Percentiles rank a stretch among this genome's conserved stretches.
These are phyloP conservation scores for Penicillium tannophilum DNA, from an alignment of 495 filamentous ascomycete species.

Conservation along the genomic window DNA sequence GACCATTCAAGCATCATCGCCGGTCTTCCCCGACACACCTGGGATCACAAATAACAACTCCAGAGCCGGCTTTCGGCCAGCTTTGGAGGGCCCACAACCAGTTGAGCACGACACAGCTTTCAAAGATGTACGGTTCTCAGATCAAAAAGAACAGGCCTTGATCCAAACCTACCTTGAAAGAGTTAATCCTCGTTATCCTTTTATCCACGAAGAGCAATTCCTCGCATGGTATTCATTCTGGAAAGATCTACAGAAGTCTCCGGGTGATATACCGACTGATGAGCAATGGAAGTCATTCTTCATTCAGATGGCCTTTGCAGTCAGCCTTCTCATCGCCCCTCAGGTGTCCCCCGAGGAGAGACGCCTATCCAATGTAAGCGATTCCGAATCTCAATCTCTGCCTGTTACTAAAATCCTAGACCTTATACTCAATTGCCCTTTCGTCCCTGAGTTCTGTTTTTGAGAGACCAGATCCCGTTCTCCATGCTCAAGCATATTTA, in stretches of 20 bases:
- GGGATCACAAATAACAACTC: not conserved
- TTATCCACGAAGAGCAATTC: slow-evolving; percentile 23
- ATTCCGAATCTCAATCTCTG: not conserved
- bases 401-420: slow-evolving; percentile 7
- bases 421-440: slow-evolving; percentile 19
- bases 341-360: slow-evolving; percentile 7
- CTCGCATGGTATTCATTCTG: slow-evolving; percentile 24
- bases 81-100: not conserved
- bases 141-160: not conserved
- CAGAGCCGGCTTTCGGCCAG: not conserved
- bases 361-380: not conserved
- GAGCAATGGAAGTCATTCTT: slow-evolving; percentile 25
- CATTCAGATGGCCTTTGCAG: slow-evolving; percentile 21
- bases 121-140: not conserved
- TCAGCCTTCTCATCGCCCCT: slow-evolving; percentile 8
- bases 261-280: not conserved
- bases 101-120: not conserved
- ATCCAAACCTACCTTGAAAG: slow-evolving; percentile 22
- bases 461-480: slow-evolving; percentile 15
- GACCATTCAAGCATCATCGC: not conserved
- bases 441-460: slow-evolving; percentile 20
- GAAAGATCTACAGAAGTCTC: slow-evolving; percentile 6
- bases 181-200: slow-evolving; percentile 29
- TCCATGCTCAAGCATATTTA: slow-evolving; percentile 28
- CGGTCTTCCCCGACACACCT: not conserved